Percentiles rank a stretch among this genome's conserved stretches.
These are phyloP conservation scores for Cyphellophora attinorum DNA, from an alignment of 2,329 filamentous ascomycete genomes.

Conservation along the genomic window DNA sequence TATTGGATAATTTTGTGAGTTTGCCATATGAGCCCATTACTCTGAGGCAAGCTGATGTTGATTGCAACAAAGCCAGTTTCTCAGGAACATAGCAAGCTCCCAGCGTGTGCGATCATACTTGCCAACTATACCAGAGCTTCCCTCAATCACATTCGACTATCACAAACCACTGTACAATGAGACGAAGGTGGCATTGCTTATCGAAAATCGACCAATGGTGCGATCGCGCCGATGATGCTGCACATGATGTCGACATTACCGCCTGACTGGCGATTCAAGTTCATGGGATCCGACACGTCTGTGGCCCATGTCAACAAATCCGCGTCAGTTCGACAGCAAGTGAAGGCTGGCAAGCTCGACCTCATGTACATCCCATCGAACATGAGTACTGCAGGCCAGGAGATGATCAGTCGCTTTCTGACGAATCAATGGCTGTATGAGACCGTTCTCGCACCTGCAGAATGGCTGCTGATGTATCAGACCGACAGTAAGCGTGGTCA, in stretches of 20 bases:
- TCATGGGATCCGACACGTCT: conserved; percentile 10
- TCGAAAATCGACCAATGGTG: conserved; percentile 21
- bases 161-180: conserved; percentile 25
- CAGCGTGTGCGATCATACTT: neutral
- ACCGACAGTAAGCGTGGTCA: conserved; percentile 44
- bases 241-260: conserved; percentile 9
- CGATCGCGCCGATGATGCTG: conserved; percentile 8
- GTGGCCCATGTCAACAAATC: conserved; percentile 13
- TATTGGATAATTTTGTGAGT: neutral
- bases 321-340: conserved; percentile 44
- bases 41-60: neutral
- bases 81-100: neutral
- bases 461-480: conserved; percentile 48
- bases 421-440: conserved; percentile 47
- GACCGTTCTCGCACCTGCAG: conserved; percentile 37
- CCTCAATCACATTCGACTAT: conserved; percentile 3
- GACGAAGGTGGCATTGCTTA: conserved; percentile 46
- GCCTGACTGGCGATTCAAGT: conserved; percentile 7
- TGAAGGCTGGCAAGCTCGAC: conserved; percentile 39
- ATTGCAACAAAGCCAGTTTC: neutral
- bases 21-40: too few species aligned
- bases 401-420: conserved; percentile 44
- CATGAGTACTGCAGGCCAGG: conserved; percentile 41
- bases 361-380: conserved; percentile 40
- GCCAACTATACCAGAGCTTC: conserved; percentile 1